Evolutionary conservation across 2,329 filamentous ascomycete genomes (phyloP).

Genomic region (Apiospora malaysiana): DNA sequence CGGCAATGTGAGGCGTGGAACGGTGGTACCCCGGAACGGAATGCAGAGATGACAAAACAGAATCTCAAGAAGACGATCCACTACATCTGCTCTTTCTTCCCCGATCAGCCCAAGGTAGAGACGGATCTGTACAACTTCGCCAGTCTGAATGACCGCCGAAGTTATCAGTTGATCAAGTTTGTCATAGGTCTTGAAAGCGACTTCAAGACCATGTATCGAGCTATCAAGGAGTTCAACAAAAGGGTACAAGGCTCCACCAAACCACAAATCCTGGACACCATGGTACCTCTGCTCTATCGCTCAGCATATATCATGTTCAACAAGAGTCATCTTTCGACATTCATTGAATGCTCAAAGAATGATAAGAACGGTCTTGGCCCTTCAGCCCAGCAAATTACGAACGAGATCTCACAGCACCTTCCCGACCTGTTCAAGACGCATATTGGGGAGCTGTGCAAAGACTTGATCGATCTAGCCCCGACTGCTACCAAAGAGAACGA

Average conservation of each 20-base stretch:
- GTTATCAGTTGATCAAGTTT: conserved; percentile 88
- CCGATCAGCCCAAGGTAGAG: conserved; percentile 74
- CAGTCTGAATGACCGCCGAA: conserved; percentile 86
- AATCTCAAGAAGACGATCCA: conserved; percentile 76
- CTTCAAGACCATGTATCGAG: conserved; percentile 88
- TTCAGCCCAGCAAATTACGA: conserved; percentile 86
- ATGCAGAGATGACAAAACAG: conserved; percentile 71
- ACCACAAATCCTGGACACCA: conserved; percentile 74
- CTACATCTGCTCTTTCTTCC: conserved; percentile 75
- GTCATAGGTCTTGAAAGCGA: conserved; percentile 85
- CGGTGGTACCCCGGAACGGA: conserved; percentile 79
- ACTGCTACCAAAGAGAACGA: conserved; percentile 72
- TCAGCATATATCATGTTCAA: conserved; percentile 89
- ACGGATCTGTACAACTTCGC: conserved; percentile 89
- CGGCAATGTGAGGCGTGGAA: conserved; percentile 89
- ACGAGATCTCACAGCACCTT: conserved; percentile 88
- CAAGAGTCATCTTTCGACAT: conserved; percentile 87
- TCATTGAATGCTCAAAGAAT: conserved; percentile 85
- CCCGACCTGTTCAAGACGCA: conserved; percentile 93
- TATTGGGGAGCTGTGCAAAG: conserved; percentile 87
- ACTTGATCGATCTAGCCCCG: conserved; percentile 81
- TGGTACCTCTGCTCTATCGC: conserved; percentile 83
- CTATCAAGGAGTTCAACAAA: conserved; percentile 88
- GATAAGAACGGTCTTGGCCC: conserved; percentile 79
- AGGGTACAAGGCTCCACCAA: conserved; percentile 73